Evolutionary conservation across 1,139 yeast species (phyloP), one percentile per base, ranked within the genome.

Genomic region (Suhomyces panamericanus): DNA sequence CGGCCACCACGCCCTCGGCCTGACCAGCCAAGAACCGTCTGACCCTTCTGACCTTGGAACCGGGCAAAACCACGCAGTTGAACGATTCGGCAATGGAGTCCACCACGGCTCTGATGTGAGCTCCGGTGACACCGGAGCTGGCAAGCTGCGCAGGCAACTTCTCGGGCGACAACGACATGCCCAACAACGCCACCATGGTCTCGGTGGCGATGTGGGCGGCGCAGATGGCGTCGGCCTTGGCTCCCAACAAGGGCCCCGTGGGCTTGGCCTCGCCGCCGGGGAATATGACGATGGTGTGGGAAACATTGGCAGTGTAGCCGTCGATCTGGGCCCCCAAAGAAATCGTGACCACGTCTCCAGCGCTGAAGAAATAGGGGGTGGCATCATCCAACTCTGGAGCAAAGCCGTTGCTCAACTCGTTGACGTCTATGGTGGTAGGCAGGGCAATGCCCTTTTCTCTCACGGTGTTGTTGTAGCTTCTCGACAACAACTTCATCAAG

Each of bases 21-120:
- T 93, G 99, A 43, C 99, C 99, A 28, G 96, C 96, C 61, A 93
- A 80, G 60, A 91, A 93, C 62, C 98, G 81, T 73, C 96, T 81
- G 49, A 91, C 77, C 64, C 96, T 80, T 70, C 99, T 84, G 35
- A 93, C 87, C 63, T 89, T 85, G 34, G 96, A 87, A 0, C 96
- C 96, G 35, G 98, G 98, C 34, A 87, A 87, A 49, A 93, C 89
- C 44, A 76, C 75, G 73, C 96, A 89, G 64, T 85, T 81, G 70
- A 83, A 93, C 2, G 86, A 75, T 49, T 77, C 77, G 20, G 96
- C 98, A 59, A 93, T 77, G 17, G 82, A 75, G 61, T 93, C 95
- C 22, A 90, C 97, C 41, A 90, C 69, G 30, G 72, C 64, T 65
- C 96, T 81, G 49, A 93, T 83, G 53, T 78, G 67, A 14, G 75